Evolutionary conservation across 371 early-diverging fungal genomes (phyloP).

Genomic region (Parasitella parasitica): DNA sequence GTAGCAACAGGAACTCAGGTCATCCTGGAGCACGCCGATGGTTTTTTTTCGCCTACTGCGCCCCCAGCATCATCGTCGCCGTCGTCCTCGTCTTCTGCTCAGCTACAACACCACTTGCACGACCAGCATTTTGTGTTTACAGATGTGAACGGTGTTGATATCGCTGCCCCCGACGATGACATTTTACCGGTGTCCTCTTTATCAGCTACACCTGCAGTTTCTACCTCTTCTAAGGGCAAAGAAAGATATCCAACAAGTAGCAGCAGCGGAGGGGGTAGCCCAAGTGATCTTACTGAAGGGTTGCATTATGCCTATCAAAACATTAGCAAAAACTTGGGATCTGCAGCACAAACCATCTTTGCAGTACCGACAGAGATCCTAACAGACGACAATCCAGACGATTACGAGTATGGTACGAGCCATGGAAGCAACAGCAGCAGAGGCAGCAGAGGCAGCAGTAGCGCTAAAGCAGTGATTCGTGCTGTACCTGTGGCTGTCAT

Average conservation of each 20-base stretch:
- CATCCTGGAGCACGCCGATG: constrained; percentile 90
- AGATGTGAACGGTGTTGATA: constrained; percentile 7
- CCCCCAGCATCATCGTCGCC: neutral
- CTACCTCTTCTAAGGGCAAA: neutral
- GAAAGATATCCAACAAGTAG: neutral
- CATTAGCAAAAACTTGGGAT: constrained; percentile 72
- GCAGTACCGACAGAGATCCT: constrained; percentile 79
- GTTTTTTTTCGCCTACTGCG: constrained; percentile 54
- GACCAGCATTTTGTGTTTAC: constrained; percentile 14
- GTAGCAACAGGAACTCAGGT: constrained; percentile 90
- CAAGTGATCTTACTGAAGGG: constrained; percentile 77
- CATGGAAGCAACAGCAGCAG: neutral
- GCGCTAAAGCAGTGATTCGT: constrained; percentile 68
- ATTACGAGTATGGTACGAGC: neutral
- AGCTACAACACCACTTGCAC: neutral
- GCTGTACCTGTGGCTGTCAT: constrained; percentile 95
- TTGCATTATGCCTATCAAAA: constrained; percentile 80
- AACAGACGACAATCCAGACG: neutral
- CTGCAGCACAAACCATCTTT: constrained; percentile 84
- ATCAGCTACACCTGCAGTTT: neutral
- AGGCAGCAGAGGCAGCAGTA: neutral
- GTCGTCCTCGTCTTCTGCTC: neutral
- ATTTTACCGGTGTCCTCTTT: neutral
- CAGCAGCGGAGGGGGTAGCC: neutral
- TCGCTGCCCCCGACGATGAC: neutral